Conservation (phyloP, 73 alveolate genomes). For the Breviolum minutum region DNA sequence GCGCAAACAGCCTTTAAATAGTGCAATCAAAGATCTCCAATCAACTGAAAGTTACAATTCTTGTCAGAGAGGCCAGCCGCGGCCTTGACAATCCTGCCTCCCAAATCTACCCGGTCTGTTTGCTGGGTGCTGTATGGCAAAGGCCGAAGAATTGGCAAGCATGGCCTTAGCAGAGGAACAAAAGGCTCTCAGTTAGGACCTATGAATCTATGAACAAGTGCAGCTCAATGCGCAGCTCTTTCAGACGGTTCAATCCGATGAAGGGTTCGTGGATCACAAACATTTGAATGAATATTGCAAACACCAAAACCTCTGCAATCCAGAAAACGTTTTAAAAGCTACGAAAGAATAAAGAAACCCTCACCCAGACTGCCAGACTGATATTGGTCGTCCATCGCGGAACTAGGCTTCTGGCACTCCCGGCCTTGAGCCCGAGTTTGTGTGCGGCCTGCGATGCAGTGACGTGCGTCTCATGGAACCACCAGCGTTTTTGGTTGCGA, state of each 20-base stretch:
- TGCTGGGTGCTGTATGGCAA: neutral
- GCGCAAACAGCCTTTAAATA: neutral
- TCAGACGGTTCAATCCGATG: too few relatives aligned
- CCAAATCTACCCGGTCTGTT: neutral
- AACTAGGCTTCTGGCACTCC: neutral
- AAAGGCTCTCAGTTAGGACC: neutral
- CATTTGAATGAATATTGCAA: too few relatives aligned
- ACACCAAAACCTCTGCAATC: too few relatives aligned
- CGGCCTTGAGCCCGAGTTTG: neutral
- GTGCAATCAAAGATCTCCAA: neutral
- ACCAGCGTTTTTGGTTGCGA: too few relatives aligned
- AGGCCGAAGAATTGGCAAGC: conserved; percentile 22
- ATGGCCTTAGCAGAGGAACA: neutral
- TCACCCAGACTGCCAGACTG: too few relatives aligned
- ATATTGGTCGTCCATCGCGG: neutral
- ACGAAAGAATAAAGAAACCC: too few relatives aligned
- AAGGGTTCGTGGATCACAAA: too few relatives aligned
- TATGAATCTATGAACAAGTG: neutral
- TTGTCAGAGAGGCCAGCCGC: neutral
- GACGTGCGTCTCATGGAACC: neutral
- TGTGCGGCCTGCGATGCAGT: neutral
- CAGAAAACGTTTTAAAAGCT: too few relatives aligned
- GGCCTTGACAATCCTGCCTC: neutral
- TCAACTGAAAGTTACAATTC: neutral
- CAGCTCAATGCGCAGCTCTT: too few relatives aligned